Evolutionary conservation across 345 rosid species (phyloP), one percentile per base, ranked within the genome.

Genomic region (Geranium brycei): DNA sequence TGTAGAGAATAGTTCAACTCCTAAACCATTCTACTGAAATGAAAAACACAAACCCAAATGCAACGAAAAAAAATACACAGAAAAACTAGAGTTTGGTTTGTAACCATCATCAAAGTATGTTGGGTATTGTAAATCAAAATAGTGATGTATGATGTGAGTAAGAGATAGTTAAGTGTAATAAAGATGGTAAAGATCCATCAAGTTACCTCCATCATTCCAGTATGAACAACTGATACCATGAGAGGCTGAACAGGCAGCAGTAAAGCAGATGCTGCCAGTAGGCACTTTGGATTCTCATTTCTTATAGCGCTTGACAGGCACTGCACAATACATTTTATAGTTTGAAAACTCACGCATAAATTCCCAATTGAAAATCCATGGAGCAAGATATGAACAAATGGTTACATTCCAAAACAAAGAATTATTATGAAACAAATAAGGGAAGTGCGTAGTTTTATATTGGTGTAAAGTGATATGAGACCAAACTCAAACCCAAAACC

Each of bases 121-220:
- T 12, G 14, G 31, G 55, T 57, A 31, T 66, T 15, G 3, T 61
- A 30, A 31, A 47, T 17, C 47, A 57, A 57, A 23, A 53, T 38
- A 53, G 11, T n/a, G 15, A 53, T 16, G 17, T n/a, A 53, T n/a
- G 57, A 53, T 16, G 15, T 13, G 15, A 23, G 28, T 23, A 23
- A 23, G 28, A 23, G 28, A 23, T 23, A 23, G 28, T 23, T 16
- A 8, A 53, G 11, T 10, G 15, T 38, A 51, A 19, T 17, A 28
- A 38, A 61, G 41, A 51, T 47, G 58, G 32, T 51, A 4, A 31
- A 32, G 19, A 70, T 40, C 8, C 31, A 31, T 71, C 57, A n/a
- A 31, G 17, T 66, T 78, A 88, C 96, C 89, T 90, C 95, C 99
- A 88, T 88, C 91, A 93, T 81, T 67, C 99, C 99, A 4, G 96